These are phyloP conservation scores for Pholiota molesta DNA, from an alignment of 768 basidiomycete species.

Conservation along the genomic window DNA sequence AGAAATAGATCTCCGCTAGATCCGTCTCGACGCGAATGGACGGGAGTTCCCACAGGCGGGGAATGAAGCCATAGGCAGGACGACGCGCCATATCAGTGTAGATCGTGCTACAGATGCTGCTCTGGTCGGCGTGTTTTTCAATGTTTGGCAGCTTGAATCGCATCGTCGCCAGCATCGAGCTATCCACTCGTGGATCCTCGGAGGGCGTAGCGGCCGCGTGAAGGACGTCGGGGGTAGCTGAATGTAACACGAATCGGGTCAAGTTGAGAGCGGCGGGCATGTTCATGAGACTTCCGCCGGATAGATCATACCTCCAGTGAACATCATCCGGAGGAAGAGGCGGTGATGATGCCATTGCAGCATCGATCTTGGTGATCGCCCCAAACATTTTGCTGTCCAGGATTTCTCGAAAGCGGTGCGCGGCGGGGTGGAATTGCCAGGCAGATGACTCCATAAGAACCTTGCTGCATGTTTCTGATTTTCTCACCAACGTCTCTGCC, in stretches of 20 bases:
- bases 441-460: conserved; percentile 67
- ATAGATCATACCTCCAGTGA: conserved; percentile 53
- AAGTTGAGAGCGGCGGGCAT: conserved; percentile 29
- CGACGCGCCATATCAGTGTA: conserved; percentile 29
- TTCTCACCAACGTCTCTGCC: conserved; percentile 26
- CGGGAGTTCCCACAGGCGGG: conserved; percentile 40
- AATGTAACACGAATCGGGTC: conserved; percentile 26
- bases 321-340: conserved; percentile 46
- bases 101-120: conserved; percentile 28
- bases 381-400: conserved; percentile 61
- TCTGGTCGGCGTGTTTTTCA: conserved; percentile 12
- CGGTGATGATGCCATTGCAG: conserved; percentile 30
- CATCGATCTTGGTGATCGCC: conserved; percentile 44
- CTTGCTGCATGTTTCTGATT: conserved; percentile 45
- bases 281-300: conserved; percentile 70
- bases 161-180: conserved; percentile 42
- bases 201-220: conserved; percentile 35
- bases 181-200: conserved; percentile 42
- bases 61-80: conserved; percentile 40
- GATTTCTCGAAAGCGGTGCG: conserved; percentile 57
- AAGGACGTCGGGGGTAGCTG: neutral
- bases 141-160: conserved; percentile 34
- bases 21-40: conserved; percentile 43
- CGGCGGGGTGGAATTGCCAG: conserved; percentile 63
- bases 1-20: conserved; percentile 43